Percentiles rank a stretch among this genome's conserved stretches.
phyloP scores from a whole-genome alignment of 495 filamentous ascomycete genomes.

The Podospora fimiseda region DNA sequence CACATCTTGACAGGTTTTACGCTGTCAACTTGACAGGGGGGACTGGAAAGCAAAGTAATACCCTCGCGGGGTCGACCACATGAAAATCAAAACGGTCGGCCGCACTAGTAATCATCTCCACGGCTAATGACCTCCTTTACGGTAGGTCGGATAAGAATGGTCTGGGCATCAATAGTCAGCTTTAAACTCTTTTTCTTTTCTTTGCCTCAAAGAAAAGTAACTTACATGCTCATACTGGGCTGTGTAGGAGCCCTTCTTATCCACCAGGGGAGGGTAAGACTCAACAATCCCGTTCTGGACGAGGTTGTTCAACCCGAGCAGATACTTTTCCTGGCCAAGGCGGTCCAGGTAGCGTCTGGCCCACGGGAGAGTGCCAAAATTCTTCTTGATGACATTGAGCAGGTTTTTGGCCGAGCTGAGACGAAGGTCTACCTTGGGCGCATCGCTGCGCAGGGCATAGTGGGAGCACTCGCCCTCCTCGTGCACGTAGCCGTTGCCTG shows the following conservation, averaged over 20 bases:
- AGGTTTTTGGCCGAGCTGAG: conserved; percentile 74
- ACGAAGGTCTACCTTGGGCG: conserved; percentile 59
- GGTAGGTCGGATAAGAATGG: conserved; percentile 76
- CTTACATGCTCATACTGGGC: conserved; percentile 93
- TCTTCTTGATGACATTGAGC: conserved; percentile 81
- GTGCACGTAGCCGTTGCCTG: conserved; percentile 75
- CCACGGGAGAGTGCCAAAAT: conserved; percentile 84
- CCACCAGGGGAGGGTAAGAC: conserved; percentile 80
- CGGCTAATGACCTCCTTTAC: conserved; percentile 92
- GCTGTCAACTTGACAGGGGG: not conserved
- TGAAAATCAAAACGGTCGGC: not conserved
- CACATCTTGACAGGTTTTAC: conserved; percentile 1
- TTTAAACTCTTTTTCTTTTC: not conserved
- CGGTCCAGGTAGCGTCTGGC: conserved; percentile 82
- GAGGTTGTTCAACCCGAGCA: conserved; percentile 83
- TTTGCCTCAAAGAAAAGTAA: conserved; percentile 6
- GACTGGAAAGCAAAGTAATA: not conserved
- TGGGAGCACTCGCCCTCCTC: conserved; percentile 81
- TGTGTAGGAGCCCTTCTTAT: conserved; percentile 92
- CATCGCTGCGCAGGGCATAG: conserved; percentile 62
- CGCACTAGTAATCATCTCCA: conserved; percentile 73
- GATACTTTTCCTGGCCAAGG: conserved; percentile 80
- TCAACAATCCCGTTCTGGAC: conserved; percentile 80
- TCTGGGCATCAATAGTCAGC: conserved; percentile 48
- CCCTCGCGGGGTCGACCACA: not conserved